These are phyloP conservation scores for Fusarium sp. DNA, from an alignment of 2,329 filamentous ascomycete genomes.

Conservation along the genomic window DNA sequence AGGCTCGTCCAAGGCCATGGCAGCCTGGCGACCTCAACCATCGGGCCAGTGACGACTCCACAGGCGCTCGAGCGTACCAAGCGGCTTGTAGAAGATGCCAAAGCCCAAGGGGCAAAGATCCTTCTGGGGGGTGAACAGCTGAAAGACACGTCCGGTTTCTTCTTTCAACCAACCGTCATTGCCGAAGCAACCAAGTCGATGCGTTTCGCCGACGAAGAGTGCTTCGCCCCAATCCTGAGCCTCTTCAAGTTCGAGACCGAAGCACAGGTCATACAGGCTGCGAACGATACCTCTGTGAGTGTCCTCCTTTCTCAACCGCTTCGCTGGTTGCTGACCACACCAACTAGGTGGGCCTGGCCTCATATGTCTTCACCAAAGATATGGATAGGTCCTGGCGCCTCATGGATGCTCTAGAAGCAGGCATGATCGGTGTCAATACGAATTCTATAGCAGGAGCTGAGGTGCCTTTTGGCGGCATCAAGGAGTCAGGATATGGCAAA, in stretches of 20 bases:
- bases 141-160: constrained; percentile 57
- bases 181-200: background rate
- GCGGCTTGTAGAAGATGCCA: too few species aligned
- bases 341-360: background rate
- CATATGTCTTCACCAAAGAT: constrained; percentile 8
- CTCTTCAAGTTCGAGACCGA: background rate
- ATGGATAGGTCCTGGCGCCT: background rate
- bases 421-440: constrained; percentile 2
- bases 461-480: constrained; percentile 12
- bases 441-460: background rate
- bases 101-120: too few species aligned
- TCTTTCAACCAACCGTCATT: constrained; percentile 58
- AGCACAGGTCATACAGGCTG: background rate
- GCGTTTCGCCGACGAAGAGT: constrained; percentile 1
- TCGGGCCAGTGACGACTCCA: constrained; percentile 45
- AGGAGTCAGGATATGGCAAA: constrained; percentile 11
- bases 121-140: too few species aligned
- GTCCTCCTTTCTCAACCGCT: too few species aligned
- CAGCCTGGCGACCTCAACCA: constrained; percentile 31
- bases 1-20: constrained; percentile 12
- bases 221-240: background rate
- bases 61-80: too few species aligned
- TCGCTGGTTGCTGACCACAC: background rate
- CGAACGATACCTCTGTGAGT: too few species aligned
- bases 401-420: constrained; percentile 6